A percentile compares a stretch with the other conserved stretches of the same genome.
Evolutionary conservation across 2,329 filamentous ascomycete species (phyloP).

Genomic region (Penicillium expansum): DNA sequence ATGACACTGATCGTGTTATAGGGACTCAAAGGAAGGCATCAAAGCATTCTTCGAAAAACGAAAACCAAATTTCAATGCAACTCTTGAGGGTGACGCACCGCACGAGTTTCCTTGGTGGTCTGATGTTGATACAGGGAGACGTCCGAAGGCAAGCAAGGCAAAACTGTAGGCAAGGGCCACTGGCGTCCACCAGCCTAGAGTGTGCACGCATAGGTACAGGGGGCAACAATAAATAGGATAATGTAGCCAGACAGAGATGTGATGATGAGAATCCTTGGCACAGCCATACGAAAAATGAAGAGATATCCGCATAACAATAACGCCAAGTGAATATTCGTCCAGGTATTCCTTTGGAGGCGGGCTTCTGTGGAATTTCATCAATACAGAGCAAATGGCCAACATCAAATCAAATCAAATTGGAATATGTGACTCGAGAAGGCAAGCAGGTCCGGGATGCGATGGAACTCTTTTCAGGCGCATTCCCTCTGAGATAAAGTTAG

Average conservation of each 20-base stretch:
- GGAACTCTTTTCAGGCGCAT: neutral
- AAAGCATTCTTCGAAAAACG: constrained; percentile 7
- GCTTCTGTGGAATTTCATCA: neutral
- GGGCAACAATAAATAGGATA: too few relatives aligned
- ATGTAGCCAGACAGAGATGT: too few relatives aligned
- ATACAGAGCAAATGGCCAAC: neutral
- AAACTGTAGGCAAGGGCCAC: neutral
- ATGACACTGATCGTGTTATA: neutral
- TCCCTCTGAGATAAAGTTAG: neutral
- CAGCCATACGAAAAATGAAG: neutral
- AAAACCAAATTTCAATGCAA: constrained; percentile 1
- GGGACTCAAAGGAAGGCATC: constrained; percentile 6
- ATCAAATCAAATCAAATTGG: neutral
- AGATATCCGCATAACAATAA: neutral
- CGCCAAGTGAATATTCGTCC: neutral
- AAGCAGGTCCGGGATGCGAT: neutral
- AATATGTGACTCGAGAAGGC: neutral
- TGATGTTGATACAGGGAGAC: constrained; percentile 1
- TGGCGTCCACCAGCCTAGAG: neutral
- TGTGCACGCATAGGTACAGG: neutral
- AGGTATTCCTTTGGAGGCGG: neutral
- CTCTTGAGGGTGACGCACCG: constrained; percentile 4
- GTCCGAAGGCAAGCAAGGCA: neutral
- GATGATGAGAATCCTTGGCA: neutral
- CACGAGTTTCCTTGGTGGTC: constrained; percentile 9